Conservation (phyloP, 1,139 yeast species). For the Taphrina confusa region DNA sequence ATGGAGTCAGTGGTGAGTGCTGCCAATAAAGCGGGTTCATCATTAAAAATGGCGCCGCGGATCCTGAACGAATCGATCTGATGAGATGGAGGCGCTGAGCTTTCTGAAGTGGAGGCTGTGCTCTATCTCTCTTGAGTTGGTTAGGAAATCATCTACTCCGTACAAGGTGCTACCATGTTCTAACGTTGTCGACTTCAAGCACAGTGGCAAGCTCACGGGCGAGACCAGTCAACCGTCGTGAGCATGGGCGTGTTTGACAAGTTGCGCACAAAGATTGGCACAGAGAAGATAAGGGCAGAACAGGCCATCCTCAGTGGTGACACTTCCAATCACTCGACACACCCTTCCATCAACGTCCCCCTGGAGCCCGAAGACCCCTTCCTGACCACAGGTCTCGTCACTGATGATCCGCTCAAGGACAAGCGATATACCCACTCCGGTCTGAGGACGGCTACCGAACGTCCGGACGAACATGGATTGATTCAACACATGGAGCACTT, state of each 20-base stretch:
- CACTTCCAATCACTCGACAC: conserved; percentile 2
- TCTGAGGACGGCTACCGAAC: conserved; percentile 5
- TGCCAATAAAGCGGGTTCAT: too few species aligned
- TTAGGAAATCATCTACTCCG: too few species aligned
- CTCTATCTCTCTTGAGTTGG: too few species aligned
- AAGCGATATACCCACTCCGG: conserved; percentile 30
- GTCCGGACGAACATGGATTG: conserved; percentile 27
- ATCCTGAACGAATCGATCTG: too few species aligned
- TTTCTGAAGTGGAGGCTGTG: too few species aligned
- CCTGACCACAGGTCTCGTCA: conserved; percentile 34
- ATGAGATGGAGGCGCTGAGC: too few species aligned
- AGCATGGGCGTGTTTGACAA: conserved; percentile 31
- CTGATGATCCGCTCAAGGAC: conserved; percentile 34
- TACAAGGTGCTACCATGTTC: too few species aligned
- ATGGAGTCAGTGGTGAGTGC: too few species aligned
- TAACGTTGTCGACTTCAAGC: too few species aligned
- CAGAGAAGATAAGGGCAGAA: conserved; percentile 22
- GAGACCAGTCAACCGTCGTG: too few species aligned
- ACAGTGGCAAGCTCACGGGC: too few species aligned
- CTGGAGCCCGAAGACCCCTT: conserved; percentile 27
- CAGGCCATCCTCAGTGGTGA: conserved; percentile 2
- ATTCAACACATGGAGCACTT: conserved; percentile 33
- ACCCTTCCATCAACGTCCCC: conserved; percentile 32
- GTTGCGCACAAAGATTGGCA: conserved; percentile 28
- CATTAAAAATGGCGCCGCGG: too few species aligned